These are phyloP conservation scores for Blastobotrys peoriensis DNA, from an alignment of 805 yeast genomes.

Conservation along the genomic window DNA sequence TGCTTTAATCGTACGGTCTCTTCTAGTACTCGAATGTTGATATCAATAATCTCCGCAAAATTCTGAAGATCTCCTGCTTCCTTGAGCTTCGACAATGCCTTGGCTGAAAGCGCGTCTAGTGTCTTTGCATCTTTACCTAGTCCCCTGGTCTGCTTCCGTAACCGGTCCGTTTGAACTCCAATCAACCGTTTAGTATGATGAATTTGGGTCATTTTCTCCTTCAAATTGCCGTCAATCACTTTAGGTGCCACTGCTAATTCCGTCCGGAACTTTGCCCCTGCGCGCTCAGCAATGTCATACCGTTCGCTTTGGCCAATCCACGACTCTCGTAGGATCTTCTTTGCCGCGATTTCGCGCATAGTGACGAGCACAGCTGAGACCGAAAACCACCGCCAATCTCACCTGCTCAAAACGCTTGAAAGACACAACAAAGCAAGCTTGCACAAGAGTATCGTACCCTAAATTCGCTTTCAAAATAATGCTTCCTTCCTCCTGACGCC, in stretches of 20 bases:
- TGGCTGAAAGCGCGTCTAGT: constrained; percentile 8
- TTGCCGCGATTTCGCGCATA: constrained; percentile 20
- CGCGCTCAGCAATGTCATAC: constrained; percentile 13
- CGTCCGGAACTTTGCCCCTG: constrained; percentile 9
- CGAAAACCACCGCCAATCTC: too few relatives aligned
- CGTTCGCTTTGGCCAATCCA: constrained; percentile 22
- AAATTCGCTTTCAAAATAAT: too few relatives aligned
- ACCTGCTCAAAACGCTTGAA: too few relatives aligned
- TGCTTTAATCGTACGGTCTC: constrained; percentile 39
- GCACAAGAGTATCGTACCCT: too few relatives aligned
- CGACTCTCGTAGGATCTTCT: constrained; percentile 18
- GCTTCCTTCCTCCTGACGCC: too few relatives aligned
- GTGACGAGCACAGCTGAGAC: too few relatives aligned
- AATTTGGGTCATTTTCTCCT: constrained; percentile 22
- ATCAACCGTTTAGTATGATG: constrained; percentile 18
- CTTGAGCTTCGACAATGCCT: constrained; percentile 16
- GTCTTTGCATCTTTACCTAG: constrained; percentile 8
- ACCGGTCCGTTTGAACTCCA: constrained; percentile 13
- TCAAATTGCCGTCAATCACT: constrained; percentile 21
- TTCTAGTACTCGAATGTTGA: constrained; percentile 66
- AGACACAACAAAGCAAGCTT: too few relatives aligned
- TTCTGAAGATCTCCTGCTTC: constrained; percentile 41
- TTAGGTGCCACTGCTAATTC: constrained; percentile 14
- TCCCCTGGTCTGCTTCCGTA: constrained; percentile 5
- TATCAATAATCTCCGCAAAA: constrained; percentile 65